Evolutionary conservation across 1,284 basidiomycete genomes (phyloP), one percentile per base, ranked within the genome.

Genomic region (Leccinum discolor): DNA sequence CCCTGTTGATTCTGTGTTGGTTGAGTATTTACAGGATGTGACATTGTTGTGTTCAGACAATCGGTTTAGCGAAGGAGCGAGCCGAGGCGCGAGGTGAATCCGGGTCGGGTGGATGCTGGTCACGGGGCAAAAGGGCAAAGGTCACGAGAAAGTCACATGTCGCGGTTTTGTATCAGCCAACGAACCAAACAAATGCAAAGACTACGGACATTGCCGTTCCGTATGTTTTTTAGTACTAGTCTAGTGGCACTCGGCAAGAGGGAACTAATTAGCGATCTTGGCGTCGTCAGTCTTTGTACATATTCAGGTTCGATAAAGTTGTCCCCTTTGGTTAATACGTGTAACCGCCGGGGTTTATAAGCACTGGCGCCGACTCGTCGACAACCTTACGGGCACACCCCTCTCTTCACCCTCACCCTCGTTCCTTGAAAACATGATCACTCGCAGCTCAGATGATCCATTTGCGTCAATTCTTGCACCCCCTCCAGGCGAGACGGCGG

Each of bases 401-500:
- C 52, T 12, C 54, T 61, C 3, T 40, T 44, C n/a, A 8, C 21
- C 10, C 18, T 18, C 38, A 38, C 40, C 8, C 18, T 6, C 29
- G 26, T 58, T 11, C 23, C 14, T 26, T 38, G 21, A 16, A 40
- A 50, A 5, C 26, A 70, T 76, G 76, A 61, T 63, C 4, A 60
- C n/a, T 59, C 35, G 26, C 4, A 52, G 60, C 67, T 79, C 83
- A 62, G 70, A 76, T 59, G 90, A 92, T 76, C 89, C 90, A 1
- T 78, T 91, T 21, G 78, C 86, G 14, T 70, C 80, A 62, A 82
- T 84, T 3, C 78, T 88, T 35, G 81, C 82, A 11, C 89, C 90
- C 1, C 89, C 90, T 1, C 77, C 79, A 1, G 78, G 86, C 71
- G 90, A 91, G 70, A 82, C 86, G 0, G 77, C 80, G 2, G 82